Base-by-base conservation (phyloP, 805 yeast genomes). In the Pichia pseudocactophila region DNA sequence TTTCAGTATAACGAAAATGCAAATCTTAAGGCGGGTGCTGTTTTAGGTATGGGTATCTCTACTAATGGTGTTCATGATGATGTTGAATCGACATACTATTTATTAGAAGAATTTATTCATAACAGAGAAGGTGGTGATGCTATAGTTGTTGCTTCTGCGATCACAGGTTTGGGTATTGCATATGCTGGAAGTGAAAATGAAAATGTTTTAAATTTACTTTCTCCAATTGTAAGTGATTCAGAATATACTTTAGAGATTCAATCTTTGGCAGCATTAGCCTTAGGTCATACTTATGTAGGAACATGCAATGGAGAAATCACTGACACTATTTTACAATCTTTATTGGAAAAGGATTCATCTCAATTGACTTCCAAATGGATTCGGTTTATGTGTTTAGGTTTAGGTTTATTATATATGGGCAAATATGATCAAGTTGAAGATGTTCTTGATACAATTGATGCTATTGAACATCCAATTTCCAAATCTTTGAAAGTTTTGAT, bases 1-100 rank as follows among this genome's bases (percentile, higher is more conserved):
- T 89, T 82, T 61, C 68, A 90, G 44, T 89, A 89, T 57, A 81
- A 95, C 4, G 74, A 80, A 15, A 95, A 88, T 54, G 81, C 78
- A 45, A 90, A 86, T 56, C 77, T 89, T 51, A 87, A 87, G 65
- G 96, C 97, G 7, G 99, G 99, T 64, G 96, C 98, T 5, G 70
- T 92, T 45, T 72, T 92, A 51, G 99, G 97, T 62, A 86, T 87
- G 63, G 98, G 97, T 62, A 74, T 92, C 37, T 80, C 87, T 6
- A 85, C 95, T 25, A 73, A 94, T 18, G 94, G 95, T 63, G 90
- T 92, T 42, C 96, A 86, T 63, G 96, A 90, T 59, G 98, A 90
- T 48, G 86, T 89, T 34, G 97, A 88, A 50, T 90, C 97, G 2
- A 90, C 97, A 7, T 70, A 86, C 47, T 79, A 95, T 25, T 66